A percentile compares a stretch with the other conserved stretches of the same genome.
These are phyloP conservation scores for Lachancea lanzarotensis DNA, from an alignment of 805 yeast genomes.

Conservation along the genomic window DNA sequence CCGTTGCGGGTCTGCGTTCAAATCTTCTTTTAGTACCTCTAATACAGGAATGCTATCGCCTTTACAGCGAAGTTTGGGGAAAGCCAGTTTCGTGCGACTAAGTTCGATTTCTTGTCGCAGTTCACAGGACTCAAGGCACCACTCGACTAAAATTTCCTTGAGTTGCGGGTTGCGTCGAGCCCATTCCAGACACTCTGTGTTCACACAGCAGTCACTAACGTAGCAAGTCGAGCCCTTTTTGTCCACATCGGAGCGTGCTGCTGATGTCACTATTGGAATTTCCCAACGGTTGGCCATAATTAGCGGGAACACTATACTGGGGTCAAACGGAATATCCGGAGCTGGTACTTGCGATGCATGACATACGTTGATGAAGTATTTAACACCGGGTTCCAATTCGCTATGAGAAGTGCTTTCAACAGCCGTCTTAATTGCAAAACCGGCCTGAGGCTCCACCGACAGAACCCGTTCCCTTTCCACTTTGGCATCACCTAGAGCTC, in stretches of 20 bases:
- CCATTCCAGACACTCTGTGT: constrained; percentile 57
- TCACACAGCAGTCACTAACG: constrained; percentile 76
- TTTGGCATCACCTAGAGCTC: neutral
- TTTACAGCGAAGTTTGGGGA: constrained; percentile 69
- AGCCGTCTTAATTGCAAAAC: constrained; percentile 66
- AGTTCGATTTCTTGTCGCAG: constrained; percentile 43
- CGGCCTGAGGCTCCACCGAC: constrained; percentile 49
- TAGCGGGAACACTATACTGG: constrained; percentile 51
- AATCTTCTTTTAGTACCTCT: constrained; percentile 39
- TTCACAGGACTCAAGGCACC: constrained; percentile 80
- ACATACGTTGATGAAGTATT: constrained; percentile 76
- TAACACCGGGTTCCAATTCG: constrained; percentile 35
- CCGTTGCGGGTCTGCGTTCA: constrained; percentile 35
- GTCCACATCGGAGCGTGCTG: constrained; percentile 49
- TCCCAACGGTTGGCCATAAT: constrained; percentile 75
- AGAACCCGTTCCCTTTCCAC: neutral
- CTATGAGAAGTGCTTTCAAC: constrained; percentile 29
- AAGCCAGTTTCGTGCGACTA: constrained; percentile 51
- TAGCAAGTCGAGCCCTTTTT: constrained; percentile 60
- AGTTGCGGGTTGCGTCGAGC: constrained; percentile 52
- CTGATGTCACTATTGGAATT: constrained; percentile 70
- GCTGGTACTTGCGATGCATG: constrained; percentile 57
- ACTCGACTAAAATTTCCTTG: constrained; percentile 62
- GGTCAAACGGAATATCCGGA: constrained; percentile 50
- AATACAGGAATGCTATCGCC: constrained; percentile 47